These are phyloP conservation scores for Malassezia japonica DNA, from an alignment of 1,284 basidiomycete species.

Conservation along the genomic window DNA sequence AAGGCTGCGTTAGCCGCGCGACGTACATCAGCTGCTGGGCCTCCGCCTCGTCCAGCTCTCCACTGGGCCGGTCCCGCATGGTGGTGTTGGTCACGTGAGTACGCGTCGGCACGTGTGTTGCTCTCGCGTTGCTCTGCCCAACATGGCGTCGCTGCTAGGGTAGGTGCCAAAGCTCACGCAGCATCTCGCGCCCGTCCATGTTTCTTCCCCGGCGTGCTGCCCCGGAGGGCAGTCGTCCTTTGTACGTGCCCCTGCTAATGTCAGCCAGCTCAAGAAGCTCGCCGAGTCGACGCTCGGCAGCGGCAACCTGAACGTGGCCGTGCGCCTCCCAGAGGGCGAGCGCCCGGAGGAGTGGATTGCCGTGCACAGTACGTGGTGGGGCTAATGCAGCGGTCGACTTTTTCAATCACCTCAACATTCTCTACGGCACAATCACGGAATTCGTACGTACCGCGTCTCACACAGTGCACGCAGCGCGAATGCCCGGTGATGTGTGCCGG, in stretches of 20 bases:
- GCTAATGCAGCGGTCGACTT: conserved; percentile 41
- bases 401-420: conserved; percentile 48
- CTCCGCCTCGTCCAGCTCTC: conserved; percentile 7
- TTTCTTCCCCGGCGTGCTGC: conserved; percentile 2
- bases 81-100: conserved; percentile 10
- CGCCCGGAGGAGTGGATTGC: conserved; percentile 47
- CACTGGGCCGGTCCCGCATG: not conserved
- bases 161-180: conserved; percentile 5
- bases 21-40: conserved; percentile 14
- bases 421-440: conserved; percentile 47
- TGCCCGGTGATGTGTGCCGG: conserved; percentile 99
- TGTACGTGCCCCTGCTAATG: conserved; percentile 7
- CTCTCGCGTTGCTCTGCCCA: not conserved
- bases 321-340: conserved; percentile 44
- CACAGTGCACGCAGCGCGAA: conserved; percentile 51
- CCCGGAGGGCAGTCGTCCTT: conserved; percentile 8
- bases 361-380: conserved; percentile 36
- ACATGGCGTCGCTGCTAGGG: conserved; percentile 10
- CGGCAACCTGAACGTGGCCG: conserved; percentile 43
- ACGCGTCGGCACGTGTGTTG: conserved; percentile 1
- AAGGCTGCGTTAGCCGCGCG: not conserved
- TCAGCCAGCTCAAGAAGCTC: conserved; percentile 76
- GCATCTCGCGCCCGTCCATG: conserved; percentile 4
- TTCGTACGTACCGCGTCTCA: conserved; percentile 20
- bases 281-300: conserved; percentile 84